A percentile compares a stretch with the other conserved stretches of the same genome.
These are phyloP conservation scores for Carex cristatella DNA, from an alignment of 176 grass and related monocot species.

Conservation along the genomic window DNA sequence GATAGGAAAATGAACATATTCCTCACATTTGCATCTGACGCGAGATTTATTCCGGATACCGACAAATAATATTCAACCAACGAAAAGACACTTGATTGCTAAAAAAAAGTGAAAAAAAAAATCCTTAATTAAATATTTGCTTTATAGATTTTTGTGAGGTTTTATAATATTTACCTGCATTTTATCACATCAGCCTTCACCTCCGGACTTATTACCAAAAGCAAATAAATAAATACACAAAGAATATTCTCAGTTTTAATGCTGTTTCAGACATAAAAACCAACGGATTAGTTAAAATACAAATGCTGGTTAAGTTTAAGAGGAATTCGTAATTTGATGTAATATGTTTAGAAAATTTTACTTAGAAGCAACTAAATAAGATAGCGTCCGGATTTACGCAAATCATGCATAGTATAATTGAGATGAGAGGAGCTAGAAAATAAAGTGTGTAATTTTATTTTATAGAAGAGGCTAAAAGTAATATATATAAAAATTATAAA, in stretches of 20 bases:
- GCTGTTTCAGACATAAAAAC: not conserved
- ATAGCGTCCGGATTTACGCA: no score
- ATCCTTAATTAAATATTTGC: not conserved
- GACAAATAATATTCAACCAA: not conserved
- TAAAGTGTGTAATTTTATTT: no score
- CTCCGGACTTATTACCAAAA: no score
- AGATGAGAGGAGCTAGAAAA: no score
- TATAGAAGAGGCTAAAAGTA: no score
- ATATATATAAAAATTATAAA: no score
- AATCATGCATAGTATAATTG: not conserved
- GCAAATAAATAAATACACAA: no score
- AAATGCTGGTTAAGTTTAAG: not conserved
- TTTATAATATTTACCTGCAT: not conserved
- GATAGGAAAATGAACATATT: not conserved
- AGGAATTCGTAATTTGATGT: not conserved
- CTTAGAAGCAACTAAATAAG: no score
- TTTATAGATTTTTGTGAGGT: not conserved
- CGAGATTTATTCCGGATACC: not conserved
- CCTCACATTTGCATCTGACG: not conserved
- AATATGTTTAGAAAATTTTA: not conserved
- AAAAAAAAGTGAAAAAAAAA: not conserved
- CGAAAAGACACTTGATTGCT: not conserved
- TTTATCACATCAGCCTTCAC: not conserved
- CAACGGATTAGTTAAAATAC: not conserved
- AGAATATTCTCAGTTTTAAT: no score